Evolutionary conservation across 2,329 filamentous ascomycete species (phyloP), one percentile per base, ranked within the genome.

Genomic region (Calonectria pseudoreteaudii): DNA sequence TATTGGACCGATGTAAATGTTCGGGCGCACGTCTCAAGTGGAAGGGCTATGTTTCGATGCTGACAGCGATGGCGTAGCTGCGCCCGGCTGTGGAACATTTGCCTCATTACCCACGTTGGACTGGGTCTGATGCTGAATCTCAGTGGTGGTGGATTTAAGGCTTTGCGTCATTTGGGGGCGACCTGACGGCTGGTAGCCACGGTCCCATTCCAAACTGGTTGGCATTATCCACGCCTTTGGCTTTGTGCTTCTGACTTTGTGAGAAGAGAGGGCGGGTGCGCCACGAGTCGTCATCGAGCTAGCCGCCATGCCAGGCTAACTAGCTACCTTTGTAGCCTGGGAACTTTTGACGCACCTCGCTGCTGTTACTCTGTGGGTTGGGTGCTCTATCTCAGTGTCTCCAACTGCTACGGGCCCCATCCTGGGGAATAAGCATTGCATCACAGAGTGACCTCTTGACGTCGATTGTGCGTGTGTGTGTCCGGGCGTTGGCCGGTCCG

Each of bases 111-210:
- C 56, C 67, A 75, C 79, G 65, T 72, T 73, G 65, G 38, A 70
- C 58, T 68, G 73, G 73, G 70, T 47, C 72, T 72, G 73, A 50
- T 74, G 58, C 68, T 71, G 68, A 71, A 67, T 74, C 70, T 74
- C 74, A 74, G 41, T 30, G 52, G 62, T 60, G 68, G 62, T 68
- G 70, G 64, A 60, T 44, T 52, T 50, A 64, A 70, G 41, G 60
- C 72, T 72, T 78, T 80, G 74, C 77, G 78, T 80, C 79, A 80
- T 80, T 80, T 13, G 34, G 34, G 67, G 70, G 75, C 73, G 76
- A 47, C 62, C 74, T 13, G 52, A 58, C 74, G 75, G 67, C 38
- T 64, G 66, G 36, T 31, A 67, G 53, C 66, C 71, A 70, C 31
- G 70, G 58, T 44, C 53, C 70, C 77, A 79, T 75, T 72, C 74